Evolutionary conservation across 2,329 filamentous ascomycete genomes (phyloP).

Genomic region (Fusarium abutilonis): DNA sequence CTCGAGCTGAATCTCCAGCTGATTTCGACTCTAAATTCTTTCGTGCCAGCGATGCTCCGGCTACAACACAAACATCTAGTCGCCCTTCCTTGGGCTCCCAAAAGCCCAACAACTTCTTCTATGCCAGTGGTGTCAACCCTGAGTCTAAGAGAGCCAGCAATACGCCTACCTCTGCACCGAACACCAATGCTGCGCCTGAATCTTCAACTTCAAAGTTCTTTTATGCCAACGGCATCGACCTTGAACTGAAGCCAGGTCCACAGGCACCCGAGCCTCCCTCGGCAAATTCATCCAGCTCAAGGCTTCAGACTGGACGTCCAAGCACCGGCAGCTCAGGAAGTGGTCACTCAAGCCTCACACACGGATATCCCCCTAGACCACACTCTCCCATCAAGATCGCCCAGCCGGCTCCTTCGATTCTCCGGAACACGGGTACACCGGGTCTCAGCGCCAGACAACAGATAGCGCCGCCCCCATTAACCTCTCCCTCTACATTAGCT

Average conservation of each 20-base stretch:
- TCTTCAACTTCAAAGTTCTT: constrained; percentile 72
- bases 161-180: constrained; percentile 44
- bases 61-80: constrained; percentile 50
- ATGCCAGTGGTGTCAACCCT: constrained; percentile 62
- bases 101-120: constrained; percentile 64
- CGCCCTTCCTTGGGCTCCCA: constrained; percentile 54
- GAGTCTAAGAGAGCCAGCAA: constrained; percentile 51
- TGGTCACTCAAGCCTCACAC: constrained; percentile 26
- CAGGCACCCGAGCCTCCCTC: constrained; percentile 57
- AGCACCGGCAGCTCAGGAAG: constrained; percentile 47
- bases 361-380: constrained; percentile 53
- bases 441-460: constrained; percentile 45
- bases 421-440: constrained; percentile 33
- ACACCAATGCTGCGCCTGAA: constrained; percentile 53
- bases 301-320: constrained; percentile 54
- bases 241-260: constrained; percentile 56
- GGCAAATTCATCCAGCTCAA: constrained; percentile 57
- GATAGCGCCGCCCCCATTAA: constrained; percentile 47
- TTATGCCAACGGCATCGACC: constrained; percentile 72
- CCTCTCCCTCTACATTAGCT: constrained; percentile 52
- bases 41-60: constrained; percentile 82
- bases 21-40: constrained; percentile 76
- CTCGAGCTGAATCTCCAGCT: constrained; percentile 44
- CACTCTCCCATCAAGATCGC: constrained; percentile 61
- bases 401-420: constrained; percentile 37